phyloP scores from a whole-genome alignment of 2,329 filamentous ascomycete genomes.

The Aspergillus viridinutans region DNA sequence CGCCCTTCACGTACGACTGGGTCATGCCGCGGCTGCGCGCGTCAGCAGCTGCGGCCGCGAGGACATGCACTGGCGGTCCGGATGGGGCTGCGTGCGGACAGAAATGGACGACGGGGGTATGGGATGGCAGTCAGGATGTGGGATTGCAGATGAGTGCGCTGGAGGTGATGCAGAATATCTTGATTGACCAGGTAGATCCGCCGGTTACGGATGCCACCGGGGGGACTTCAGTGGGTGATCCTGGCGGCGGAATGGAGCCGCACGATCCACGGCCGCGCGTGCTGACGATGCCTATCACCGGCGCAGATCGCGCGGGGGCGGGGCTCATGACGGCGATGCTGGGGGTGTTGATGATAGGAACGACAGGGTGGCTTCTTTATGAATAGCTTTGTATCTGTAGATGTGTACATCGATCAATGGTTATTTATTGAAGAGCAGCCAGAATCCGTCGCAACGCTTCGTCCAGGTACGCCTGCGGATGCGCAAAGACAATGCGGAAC shows the following conservation, averaged over 20 bases:
- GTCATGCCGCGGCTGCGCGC: conserved; percentile 52
- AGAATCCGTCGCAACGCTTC: conserved; percentile 31
- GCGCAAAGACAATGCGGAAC: conserved; percentile 42
- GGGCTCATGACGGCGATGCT: conserved; percentile 40
- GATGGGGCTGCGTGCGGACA: conserved; percentile 36
- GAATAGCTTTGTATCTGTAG: conserved; percentile 17
- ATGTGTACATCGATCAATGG: neutral
- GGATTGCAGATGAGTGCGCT: conserved; percentile 40
- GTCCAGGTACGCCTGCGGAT: conserved; percentile 27
- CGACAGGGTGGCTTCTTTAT: conserved; percentile 35
- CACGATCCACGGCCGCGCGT: conserved; percentile 7
- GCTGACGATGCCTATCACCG: conserved; percentile 21
- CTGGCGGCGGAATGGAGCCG: conserved; percentile 22
- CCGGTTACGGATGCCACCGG: conserved; percentile 29
- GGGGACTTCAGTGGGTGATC: conserved; percentile 32
- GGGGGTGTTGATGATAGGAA: conserved; percentile 30
- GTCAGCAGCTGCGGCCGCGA: conserved; percentile 53
- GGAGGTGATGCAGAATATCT: conserved; percentile 32
- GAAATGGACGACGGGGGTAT: conserved; percentile 37
- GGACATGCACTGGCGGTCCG: conserved; percentile 49
- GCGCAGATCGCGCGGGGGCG: conserved; percentile 40
- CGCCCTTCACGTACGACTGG: conserved; percentile 50
- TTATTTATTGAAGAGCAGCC: conserved; percentile 9
- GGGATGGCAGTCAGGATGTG: conserved; percentile 35
- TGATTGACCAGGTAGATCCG: conserved; percentile 26